Conservation (phyloP, 208 protist species). For the Phytomonas serpens region DNA sequence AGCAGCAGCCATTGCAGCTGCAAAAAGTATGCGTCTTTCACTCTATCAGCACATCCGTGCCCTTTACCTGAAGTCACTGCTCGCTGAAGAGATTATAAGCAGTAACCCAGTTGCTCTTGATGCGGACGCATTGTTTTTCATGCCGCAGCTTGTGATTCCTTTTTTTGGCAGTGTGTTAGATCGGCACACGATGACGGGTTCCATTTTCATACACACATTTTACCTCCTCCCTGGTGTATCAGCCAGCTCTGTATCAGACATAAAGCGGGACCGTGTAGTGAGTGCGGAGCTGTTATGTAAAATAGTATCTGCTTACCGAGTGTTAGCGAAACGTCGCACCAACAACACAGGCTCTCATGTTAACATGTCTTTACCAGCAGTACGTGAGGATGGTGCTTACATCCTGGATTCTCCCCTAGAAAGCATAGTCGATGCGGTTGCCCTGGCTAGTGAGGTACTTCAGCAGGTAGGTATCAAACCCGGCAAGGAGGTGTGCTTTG, state of each 20-base stretch:
- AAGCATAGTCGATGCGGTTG: constrained; percentile 27
- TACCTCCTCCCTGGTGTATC: constrained; percentile 8
- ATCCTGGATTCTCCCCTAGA: constrained; percentile 36
- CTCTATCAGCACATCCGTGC: constrained; percentile 32
- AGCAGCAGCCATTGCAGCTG: constrained; percentile 33
- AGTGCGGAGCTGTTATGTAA: not conserved
- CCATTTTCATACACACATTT: constrained; percentile 13
- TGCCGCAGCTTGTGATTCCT: constrained; percentile 26
- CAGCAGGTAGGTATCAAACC: constrained; percentile 24
- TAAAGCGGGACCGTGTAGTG: not conserved
- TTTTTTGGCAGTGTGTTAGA: constrained; percentile 25
- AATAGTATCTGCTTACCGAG: not conserved
- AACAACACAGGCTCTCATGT: not conserved
- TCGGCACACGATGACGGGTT: not conserved
- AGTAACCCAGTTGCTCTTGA: not conserved
- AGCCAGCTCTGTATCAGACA: not conserved
- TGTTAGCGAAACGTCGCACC: constrained; percentile 1
- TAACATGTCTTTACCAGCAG: not conserved
- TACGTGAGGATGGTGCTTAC: constrained; percentile 10
- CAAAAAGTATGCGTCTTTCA: constrained; percentile 23
- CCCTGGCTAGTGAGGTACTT: constrained; percentile 26
- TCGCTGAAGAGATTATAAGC: not conserved
- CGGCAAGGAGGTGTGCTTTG: constrained; percentile 28
- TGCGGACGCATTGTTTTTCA: constrained; percentile 8
- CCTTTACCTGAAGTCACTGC: constrained; percentile 1